Evolutionary conservation across 2,329 filamentous ascomycete species (phyloP), one percentile per base, ranked within the genome.

Genomic region (Botrytis fragariae): DNA sequence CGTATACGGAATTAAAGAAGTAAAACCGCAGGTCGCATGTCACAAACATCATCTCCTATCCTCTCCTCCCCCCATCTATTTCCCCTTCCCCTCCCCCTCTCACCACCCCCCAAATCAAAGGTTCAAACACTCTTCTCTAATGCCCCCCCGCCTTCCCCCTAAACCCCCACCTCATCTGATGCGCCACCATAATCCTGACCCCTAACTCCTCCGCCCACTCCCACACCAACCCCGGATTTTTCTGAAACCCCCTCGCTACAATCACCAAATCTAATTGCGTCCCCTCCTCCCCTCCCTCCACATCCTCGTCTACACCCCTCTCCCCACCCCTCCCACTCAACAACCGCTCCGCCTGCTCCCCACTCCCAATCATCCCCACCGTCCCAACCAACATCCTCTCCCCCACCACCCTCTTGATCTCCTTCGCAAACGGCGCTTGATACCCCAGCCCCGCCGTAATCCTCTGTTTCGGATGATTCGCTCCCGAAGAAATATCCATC

Each of bases 371-470:
- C n/a, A 77, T 83, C 0, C 87, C 87, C 0, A 89, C 87, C 0
- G 85, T 78, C 16, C 83, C 82, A 39, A 87, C 82, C 0, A 85
- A 71, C 76, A 86, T 62, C 71, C 79, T 90, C 73, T 92, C 88
- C 0, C 91, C 91, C n/a, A 95, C 88, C 1, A 87, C 90, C 77
- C 90, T 87, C 84, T 94, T 94, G 72, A 94, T 88, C 7, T 87
- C 85, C 79, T 91, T 88, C 0, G 93, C 89, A 77, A 94, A 91
- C 0, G 86, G 88, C 0, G 87, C 90, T 82, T 95, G 93, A 83
- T 94, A 95, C 0, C 86, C 91, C 0, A 90, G 89, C 0, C 87
- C 88, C 3, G 83, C 79, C 37, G 85, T 83, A 71, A 92, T 86
- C 73, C 90, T 88, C 77, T 90, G 88, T 65, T 81, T 79, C 0